A percentile compares a stretch with the other conserved stretches of the same genome.
These are phyloP conservation scores for Amphirosellinia nigrospora DNA, from an alignment of 495 filamentous ascomycete species.

Conservation along the genomic window DNA sequence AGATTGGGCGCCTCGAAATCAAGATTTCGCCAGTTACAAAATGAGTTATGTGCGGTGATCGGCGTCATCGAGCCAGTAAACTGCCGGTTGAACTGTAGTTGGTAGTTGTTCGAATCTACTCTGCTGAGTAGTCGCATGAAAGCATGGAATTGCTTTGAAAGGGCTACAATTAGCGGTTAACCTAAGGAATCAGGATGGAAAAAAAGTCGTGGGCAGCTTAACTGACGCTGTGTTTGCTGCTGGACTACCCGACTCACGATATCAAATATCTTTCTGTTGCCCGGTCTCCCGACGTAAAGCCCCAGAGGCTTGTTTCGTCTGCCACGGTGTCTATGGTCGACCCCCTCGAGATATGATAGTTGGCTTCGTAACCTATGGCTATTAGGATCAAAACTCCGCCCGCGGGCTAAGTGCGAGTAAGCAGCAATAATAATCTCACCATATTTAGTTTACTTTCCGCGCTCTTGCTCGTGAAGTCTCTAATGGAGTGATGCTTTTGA, in stretches of 20 bases:
- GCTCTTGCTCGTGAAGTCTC: too few species aligned
- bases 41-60: background rate
- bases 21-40: background rate
- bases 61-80: background rate
- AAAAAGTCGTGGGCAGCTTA: background rate
- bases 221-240: background rate
- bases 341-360: too few species aligned
- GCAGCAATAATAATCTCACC: too few species aligned
- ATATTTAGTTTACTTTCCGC: too few species aligned
- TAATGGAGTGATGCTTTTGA: too few species aligned
- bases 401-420: too few species aligned
- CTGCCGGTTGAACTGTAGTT: background rate
- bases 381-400: too few species aligned
- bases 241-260: background rate
- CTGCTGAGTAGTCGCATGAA: background rate
- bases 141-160: background rate
- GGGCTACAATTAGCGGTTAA: background rate
- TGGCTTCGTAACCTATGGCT: too few species aligned
- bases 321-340: too few species aligned
- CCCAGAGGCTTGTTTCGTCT: too few species aligned
- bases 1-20: slow-evolving; percentile 3
- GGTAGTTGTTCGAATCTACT: slow-evolving; percentile 1
- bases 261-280: background rate
- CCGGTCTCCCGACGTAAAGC: too few species aligned
- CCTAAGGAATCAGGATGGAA: background rate